Percentiles rank a stretch among this genome's conserved stretches.
phyloP scores from a whole-genome alignment of 2,329 filamentous ascomycete genomes.

The Didymella exigua region DNA sequence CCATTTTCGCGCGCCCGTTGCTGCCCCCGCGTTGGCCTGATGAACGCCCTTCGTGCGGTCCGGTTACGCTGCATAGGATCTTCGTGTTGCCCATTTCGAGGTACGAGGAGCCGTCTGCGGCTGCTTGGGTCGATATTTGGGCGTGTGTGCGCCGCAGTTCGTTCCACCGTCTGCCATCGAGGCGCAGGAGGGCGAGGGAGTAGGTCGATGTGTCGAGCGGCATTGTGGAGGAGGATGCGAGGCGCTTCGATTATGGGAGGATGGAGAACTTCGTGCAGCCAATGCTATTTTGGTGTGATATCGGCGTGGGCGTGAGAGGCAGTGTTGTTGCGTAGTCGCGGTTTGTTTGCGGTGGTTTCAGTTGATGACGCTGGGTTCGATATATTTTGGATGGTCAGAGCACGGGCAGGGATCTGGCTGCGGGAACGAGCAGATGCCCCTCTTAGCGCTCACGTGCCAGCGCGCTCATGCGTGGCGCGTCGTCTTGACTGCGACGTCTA shows the following conservation, averaged over 20 bases:
- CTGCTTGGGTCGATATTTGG: constrained; percentile 89
- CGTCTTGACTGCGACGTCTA: not conserved
- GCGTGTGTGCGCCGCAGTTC: constrained; percentile 88
- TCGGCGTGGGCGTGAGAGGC: not conserved
- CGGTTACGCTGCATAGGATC: constrained; percentile 89
- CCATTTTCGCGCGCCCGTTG: constrained; percentile 67
- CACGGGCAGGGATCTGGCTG: constrained; percentile 18
- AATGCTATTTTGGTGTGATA: not conserved
- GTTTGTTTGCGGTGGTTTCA: not conserved
- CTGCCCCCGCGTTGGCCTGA: constrained; percentile 54
- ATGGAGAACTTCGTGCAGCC: not conserved
- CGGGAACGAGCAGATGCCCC: constrained; percentile 20
- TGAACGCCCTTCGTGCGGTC: constrained; percentile 73
- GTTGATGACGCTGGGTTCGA: constrained; percentile 12
- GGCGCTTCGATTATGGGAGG: too few relatives aligned
- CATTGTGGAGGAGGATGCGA: constrained; percentile 60
- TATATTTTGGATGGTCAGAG: constrained; percentile 24
- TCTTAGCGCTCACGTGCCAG: constrained; percentile 30
- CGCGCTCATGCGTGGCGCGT: constrained; percentile 28
- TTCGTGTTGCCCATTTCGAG: constrained; percentile 98
- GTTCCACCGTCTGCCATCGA: constrained; percentile 89
- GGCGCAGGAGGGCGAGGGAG: constrained; percentile 73
- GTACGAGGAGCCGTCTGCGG: constrained; percentile 90
- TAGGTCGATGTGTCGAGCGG: constrained; percentile 95
- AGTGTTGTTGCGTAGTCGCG: not conserved